Base-by-base conservation (phyloP, 78 protist genomes). In the Paratrimastix pyriformis region DNA sequence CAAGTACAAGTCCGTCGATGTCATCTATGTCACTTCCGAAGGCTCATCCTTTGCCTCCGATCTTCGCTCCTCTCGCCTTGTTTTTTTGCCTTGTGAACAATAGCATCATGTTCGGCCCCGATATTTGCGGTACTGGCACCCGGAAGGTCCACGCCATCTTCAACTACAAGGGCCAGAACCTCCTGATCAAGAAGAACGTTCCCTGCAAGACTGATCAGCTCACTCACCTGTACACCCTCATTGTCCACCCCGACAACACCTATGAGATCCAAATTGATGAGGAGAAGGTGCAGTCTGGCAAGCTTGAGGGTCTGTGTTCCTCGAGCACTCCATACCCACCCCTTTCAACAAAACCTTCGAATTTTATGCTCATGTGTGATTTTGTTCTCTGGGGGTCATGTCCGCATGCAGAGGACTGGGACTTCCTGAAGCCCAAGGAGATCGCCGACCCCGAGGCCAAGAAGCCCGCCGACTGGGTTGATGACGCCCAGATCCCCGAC, bases 181-280 rank as follows among this genome's bases (percentile, higher is more conserved):
- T 74, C 62, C 75, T 82, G 71, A 52, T 79, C 75, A 92, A 89
- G 81, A 81, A 78, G 70, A 87, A 81, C 39, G 8, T 79, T n/a
- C 1, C 57, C 57, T 50, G 80, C 50, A 30, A 42, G 32, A 38
- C 18, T 57, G 98, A 96, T 88, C 80, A 87, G 82, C 55, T 77
- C 52, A 82, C 95, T n/a, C 99, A 96, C 85, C 68, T 90, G 75
- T 96, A 96, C 92, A 94, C 99, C n/a, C 88, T 93, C 37, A n/a
- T 87, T 57, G 70, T 96, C 65, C 39, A 66, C 57, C 89, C 96
- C 62, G 96, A 94, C 84, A 82, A 89, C 89, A 85, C 91, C 32
- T 96, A 91, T 86, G 88, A 84, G 66, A 87, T 96, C 37, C 76
- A 46, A 33, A 77, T 93, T 45, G 97, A 96, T 78, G 74, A 65